phyloP scores from a whole-genome alignment of 2,329 filamentous ascomycete genomes.

The Huntiella moniliformis region DNA sequence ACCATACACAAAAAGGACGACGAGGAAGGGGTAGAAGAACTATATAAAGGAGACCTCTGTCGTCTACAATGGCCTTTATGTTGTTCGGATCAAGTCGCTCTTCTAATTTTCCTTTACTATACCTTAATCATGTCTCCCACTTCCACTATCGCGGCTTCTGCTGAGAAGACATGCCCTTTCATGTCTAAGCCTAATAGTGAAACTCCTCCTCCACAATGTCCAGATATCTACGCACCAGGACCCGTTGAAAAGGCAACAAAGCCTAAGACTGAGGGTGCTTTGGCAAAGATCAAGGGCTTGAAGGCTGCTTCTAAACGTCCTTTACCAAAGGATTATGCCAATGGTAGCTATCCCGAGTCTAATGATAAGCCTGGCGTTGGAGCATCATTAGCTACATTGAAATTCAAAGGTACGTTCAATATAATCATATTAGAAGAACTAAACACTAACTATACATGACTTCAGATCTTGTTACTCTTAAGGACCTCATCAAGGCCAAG shows the following conservation, averaged over 20 bases:
- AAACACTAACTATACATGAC: conserved; percentile 9
- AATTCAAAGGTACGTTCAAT: conserved; percentile 23
- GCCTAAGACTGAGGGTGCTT: background rate
- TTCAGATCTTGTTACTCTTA: conserved; percentile 42
- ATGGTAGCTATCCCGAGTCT: conserved; percentile 36
- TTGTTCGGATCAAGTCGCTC: no score
- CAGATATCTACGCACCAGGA: no score
- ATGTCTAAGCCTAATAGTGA: no score
- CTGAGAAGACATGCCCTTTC: no score
- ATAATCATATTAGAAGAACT: background rate
- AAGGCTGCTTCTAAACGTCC: conserved; percentile 36
- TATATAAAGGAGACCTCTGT: no score
- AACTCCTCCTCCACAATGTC: no score
- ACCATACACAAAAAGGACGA: no score
- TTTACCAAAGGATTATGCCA: conserved; percentile 41
- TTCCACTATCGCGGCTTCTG: no score
- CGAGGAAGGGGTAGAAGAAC: no score
- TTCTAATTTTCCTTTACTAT: no score
- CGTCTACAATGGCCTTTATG: no score
- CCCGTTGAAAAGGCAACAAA: background rate
- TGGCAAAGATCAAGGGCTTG: conserved; percentile 17
- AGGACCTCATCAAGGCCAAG: conserved; percentile 41
- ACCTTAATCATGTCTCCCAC: no score
- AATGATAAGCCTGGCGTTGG: conserved; percentile 31
- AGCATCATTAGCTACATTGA: conserved; percentile 38